Evolutionary conservation across 768 basidiomycete genomes (phyloP).

Genomic region (Clitopilus passeckerianus): DNA sequence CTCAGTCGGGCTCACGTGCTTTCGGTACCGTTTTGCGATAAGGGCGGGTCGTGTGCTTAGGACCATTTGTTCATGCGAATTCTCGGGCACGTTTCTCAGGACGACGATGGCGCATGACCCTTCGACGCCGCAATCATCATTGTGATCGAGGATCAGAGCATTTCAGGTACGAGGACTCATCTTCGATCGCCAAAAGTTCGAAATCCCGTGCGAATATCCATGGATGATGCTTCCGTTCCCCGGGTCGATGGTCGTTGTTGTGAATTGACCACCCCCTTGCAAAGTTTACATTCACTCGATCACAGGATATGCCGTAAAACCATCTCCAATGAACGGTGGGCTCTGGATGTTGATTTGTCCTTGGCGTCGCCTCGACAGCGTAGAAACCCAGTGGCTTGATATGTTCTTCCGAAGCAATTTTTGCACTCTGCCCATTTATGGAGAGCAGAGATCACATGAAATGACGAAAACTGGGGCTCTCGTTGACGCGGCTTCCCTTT

Average conservation of each 20-base stretch:
- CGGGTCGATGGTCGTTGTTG: neutral
- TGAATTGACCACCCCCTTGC: neutral
- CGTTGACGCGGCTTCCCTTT: neutral
- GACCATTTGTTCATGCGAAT: slow-evolving; percentile 21
- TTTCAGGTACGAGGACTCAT: slow-evolving; percentile 23
- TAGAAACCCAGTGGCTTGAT: neutral
- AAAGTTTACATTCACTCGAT: neutral
- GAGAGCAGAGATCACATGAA: neutral
- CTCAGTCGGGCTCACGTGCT: slow-evolving; percentile 5
- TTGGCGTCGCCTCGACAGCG: neutral
- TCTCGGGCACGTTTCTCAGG: slow-evolving; percentile 27
- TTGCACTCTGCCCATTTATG: neutral
- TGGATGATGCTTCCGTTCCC: slow-evolving; percentile 1
- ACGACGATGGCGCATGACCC: slow-evolving; percentile 23
- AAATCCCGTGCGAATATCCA: neutral
- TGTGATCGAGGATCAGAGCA: slow-evolving; percentile 26
- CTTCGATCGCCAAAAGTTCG: slow-evolving; percentile 11
- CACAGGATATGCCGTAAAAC: neutral
- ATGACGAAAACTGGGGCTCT: neutral
- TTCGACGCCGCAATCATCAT: slow-evolving; percentile 23
- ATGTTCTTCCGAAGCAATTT: neutral
- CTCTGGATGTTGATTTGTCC: neutral
- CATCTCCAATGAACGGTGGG: neutral
- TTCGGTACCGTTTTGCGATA: slow-evolving; percentile 29
- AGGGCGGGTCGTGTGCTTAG: slow-evolving; percentile 20